Evolutionary conservation across 768 basidiomycete genomes (phyloP), one percentile per base, ranked within the genome.

Genomic region (Mycena chlorophos): DNA sequence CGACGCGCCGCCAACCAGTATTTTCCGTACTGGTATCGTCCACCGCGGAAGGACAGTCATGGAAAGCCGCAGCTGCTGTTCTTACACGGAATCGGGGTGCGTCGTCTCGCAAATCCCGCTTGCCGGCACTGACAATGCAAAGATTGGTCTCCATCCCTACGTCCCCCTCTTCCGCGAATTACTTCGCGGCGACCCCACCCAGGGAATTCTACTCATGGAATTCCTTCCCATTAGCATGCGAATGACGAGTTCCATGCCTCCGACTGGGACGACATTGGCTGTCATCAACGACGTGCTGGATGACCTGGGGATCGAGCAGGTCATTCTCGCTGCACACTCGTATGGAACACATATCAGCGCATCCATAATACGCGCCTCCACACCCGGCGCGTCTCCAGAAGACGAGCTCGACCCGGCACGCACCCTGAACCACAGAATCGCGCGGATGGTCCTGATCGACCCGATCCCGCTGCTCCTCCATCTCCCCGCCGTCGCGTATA

Each of bases 71-170:
- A 86, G 0, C 68, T 88, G 10, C 65, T 87, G n/a, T 86, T 88
- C 62, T 61, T 88, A 1, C 86, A 88, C 52, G 87, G 86, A 10
- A 81, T 87, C n/a, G 87, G 86, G 10, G 83, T 86, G 68, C 2
- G 78, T 69, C 16, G 37, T 55, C 14, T 28, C 6, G 37, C 23
- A 28, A 30, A 37, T 52, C 29, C 14, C 29, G 39, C 38, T 2
- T 34, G 48, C 48, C 28, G 39, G 29, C 20, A 22, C 47, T 49
- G 19, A n/a, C 2, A n/a, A 27, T n/a, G 4, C 3, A 22, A 57
- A 86, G 85, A 84, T 88, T 52, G 87, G 87, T 28, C 68, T 87
- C 38, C 79, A 74, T 64, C 80, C 85, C 0, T 88, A 88, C 55
- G 42, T 74, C 1, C 65, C 74, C 3, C 83, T 88, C 59, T 61